Conservation (phyloP, 441 rosid genomes). For the Adansonia gregorii region DNA sequence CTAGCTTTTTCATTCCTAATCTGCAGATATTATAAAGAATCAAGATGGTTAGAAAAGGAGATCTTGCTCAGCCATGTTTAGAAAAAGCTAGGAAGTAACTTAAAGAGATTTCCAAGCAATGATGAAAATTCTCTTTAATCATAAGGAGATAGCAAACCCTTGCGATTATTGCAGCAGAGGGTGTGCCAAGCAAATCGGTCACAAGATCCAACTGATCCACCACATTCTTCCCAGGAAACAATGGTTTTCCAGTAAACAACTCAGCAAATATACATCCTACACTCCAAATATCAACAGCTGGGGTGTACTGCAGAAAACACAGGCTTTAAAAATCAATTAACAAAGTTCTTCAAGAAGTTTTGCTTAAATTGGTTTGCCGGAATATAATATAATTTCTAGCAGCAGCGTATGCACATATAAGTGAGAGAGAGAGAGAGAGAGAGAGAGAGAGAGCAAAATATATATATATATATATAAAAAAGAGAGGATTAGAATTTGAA, state of each 20-base stretch:
- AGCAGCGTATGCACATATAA: not conserved
- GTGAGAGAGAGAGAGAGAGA: too few relatives aligned
- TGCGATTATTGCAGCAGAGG: constrained; percentile 68
- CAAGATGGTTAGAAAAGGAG: constrained; percentile 25
- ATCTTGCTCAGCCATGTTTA: constrained; percentile 7
- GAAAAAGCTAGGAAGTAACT: constrained; percentile 12
- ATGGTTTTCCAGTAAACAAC: constrained; percentile 82
- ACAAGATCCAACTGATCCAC: constrained; percentile 88
- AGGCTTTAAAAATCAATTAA: constrained; percentile 28
- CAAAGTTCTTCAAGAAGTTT: constrained; percentile 11
- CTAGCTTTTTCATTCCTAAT: constrained; percentile 95
- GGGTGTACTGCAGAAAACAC: constrained; percentile 77
- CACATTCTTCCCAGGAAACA: constrained; percentile 97
- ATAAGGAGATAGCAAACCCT: constrained; percentile 58
- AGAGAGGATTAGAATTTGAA: too few relatives aligned
- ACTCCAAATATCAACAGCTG: constrained; percentile 99
- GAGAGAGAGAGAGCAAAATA: too few relatives aligned
- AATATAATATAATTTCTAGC: constrained; percentile 16
- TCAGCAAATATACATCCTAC: constrained; percentile 99
- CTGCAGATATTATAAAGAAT: constrained; percentile 54
- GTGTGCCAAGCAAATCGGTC: constrained; percentile 96
- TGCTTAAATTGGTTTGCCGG: not conserved
- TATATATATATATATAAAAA: not conserved
- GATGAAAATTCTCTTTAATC: constrained; percentile 36
- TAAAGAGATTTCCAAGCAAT: constrained; percentile 20